Evolutionary conservation across 352 stramenopile species (phyloP).

Genomic region (Globisporangium camurandrum): DNA sequence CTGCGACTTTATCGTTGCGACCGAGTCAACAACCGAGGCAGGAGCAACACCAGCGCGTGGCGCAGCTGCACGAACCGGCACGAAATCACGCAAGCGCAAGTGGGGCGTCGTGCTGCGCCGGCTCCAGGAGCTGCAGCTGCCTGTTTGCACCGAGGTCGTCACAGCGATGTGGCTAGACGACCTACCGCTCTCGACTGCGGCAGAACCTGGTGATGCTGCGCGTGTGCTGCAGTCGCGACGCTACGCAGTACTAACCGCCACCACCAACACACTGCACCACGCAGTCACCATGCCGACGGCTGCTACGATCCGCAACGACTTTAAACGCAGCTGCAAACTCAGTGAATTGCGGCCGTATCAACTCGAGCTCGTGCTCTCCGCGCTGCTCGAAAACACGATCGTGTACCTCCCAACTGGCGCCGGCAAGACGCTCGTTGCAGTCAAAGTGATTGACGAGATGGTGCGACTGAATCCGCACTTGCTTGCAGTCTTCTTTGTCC

Average conservation of each 20-base stretch:
- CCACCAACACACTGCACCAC: background rate
- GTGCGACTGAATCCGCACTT: conserved; percentile 45
- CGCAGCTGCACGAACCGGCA: background rate
- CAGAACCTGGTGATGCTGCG: background rate
- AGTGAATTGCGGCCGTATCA: conserved; percentile 56
- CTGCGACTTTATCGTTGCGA: conserved; percentile 27
- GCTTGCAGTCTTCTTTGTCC: conserved; percentile 63
- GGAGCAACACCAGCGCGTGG: background rate
- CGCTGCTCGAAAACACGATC: conserved; percentile 72
- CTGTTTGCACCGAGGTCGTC: conserved; percentile 13
- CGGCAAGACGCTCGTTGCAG: conserved; percentile 69
- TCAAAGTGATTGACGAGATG: conserved; percentile 65
- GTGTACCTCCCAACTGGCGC: conserved; percentile 71
- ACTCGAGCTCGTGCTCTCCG: conserved; percentile 55
- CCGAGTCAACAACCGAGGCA: background rate
- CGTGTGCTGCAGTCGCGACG: background rate
- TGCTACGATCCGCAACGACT: conserved; percentile 20
- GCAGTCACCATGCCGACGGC: conserved; percentile 21
- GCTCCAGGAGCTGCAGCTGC: conserved; percentile 21
- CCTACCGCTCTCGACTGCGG: conserved; percentile 2
- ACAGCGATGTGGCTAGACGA: background rate
- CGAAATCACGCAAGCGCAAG: conserved; percentile 14
- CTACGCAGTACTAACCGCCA: background rate
- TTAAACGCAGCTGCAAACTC: conserved; percentile 28
- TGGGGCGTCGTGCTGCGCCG: conserved; percentile 29